Base-by-base conservation (phyloP, 352 stramenopile genomes). In the Pythium volutum region DNA sequence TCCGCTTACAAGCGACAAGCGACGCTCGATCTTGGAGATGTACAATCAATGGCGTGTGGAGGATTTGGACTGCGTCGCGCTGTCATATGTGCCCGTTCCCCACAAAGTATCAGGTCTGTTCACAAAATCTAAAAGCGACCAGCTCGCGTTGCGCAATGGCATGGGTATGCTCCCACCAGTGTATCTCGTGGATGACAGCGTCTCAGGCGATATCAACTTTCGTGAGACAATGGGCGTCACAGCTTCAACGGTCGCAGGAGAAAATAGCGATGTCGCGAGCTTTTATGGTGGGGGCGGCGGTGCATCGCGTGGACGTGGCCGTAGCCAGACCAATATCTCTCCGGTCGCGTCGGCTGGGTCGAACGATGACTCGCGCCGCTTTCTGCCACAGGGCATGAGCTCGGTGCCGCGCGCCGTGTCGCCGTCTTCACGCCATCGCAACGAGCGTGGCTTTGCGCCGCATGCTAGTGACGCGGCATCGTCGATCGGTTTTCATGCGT, bases 41-140 rank as follows among this genome's bases (percentile, higher is more conserved):
- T 95, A 93, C 67, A 89, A 93, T 55, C 86, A 95, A 49, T 95
- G 86, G 86, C 81, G 83, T 12, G 84, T 92, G 15, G 86, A 95
- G 69, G 86, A 95, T 54, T 55, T 95, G 22, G 86, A 93, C 48
- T 92, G 82, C 51, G 84, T 90, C 14, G 86, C 86, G 11, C 76
- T 95, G n/a, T 87, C 81, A 5, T 95, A 93, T 38, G 86, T 89
- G 0, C 86, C 86, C 1, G 79, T 95, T 7, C 74, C 79, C 5
- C 81, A 89, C 61, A 93, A 92, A 57, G 56, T 89, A 12, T 91
- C 77, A 18, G 31, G 52, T 8, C 52, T 91, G 2, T 95, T 93
- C 45, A 76, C 46, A 3, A 53, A 64, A 7, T 57, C 52, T 5
- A 52, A 46, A 56, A 55, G 45, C 20, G 69, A 64, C 22, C 64